A percentile compares a stretch with the other conserved stretches of the same genome.
phyloP scores from a whole-genome alignment of 2,329 filamentous ascomycete genomes.

The Tothia fuscella region DNA sequence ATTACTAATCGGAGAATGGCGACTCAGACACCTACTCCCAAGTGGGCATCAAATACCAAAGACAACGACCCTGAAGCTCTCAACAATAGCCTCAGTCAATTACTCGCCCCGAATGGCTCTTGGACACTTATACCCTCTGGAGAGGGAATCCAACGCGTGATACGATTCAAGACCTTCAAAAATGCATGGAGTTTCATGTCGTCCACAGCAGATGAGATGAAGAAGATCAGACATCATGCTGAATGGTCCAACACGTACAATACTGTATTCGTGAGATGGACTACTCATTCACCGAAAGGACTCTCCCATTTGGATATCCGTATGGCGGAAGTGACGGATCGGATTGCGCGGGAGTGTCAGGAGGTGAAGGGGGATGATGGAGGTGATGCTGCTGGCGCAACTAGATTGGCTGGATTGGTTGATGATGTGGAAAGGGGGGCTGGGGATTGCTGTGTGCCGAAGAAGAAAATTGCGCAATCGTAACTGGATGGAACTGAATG shows the following conservation, averaged over 20 bases:
- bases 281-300: constrained; percentile 10
- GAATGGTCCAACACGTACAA: constrained; percentile 13
- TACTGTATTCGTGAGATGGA: constrained; percentile 11
- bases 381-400: too few relatives aligned
- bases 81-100: neutral
- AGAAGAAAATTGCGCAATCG: too few relatives aligned
- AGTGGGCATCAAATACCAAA: too few relatives aligned
- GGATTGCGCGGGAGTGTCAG: neutral
- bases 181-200: constrained; percentile 11
- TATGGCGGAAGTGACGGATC: constrained; percentile 7
- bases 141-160: constrained; percentile 4
- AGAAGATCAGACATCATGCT: constrained; percentile 10
- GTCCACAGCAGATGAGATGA: constrained; percentile 6
- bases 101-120: neutral
- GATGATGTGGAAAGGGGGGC: constrained; percentile 5
- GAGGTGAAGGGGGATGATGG: neutral
- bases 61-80: too few relatives aligned
- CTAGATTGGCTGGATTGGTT: too few relatives aligned
- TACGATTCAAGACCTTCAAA: constrained; percentile 13
- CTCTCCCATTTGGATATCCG: constrained; percentile 10
- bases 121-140: neutral
- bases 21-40: too few relatives aligned
- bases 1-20: too few relatives aligned
- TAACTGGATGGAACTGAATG: too few relatives aligned
- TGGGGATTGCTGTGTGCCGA: constrained; percentile 10